Base-by-base conservation (phyloP, 257 asterid species). In the Gentiana straminea region DNA sequence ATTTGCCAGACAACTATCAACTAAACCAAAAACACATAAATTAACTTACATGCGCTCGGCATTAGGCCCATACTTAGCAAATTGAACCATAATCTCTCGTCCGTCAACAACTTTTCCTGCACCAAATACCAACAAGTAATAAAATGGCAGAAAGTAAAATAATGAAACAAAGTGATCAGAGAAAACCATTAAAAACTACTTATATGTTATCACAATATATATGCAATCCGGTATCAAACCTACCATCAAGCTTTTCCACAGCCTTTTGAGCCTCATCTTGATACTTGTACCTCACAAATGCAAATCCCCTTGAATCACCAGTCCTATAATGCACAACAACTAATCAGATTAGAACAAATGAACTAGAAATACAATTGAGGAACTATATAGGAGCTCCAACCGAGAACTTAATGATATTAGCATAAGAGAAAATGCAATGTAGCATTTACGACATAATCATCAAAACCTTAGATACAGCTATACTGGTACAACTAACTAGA, bases 251-350 rank as follows among this genome's bases (percentile, higher is more conserved):
- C 80, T 79, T 92, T 0, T 92, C 97, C 35, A 92, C 99, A 1
- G 95, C 99, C 77, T 88, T 88, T 37, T 64, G 70, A 35, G 99
- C 99, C 76, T 92, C 99, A 50, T 92, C 99, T 71, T 86, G 94
- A 68, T 92, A 88, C 73, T 88, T 92, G 59, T 92, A 92, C 37
- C 99, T 73, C 60, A 92, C 97, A 71, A 92, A 92, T 2, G 97
- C 99, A 76, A 88, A 92, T 13, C 97, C 99, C 75, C 94, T 75
- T 2, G 97, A 92, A 75, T 92, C 97, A n/a, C 99, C 99, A 61
- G 94, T 92, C 86, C 99, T 92, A 50, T 13, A 35, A 55, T 35
- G 1, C 13, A 34, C 13, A 35, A 70, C 34, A 52, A 47, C 5
- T 46, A n/a, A 64, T 12, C n/a, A 58, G 10, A 38, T 37, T 56